Base-by-base conservation (phyloP, 768 basidiomycete genomes). In the Sporobolomyces pararoseus region DNA sequence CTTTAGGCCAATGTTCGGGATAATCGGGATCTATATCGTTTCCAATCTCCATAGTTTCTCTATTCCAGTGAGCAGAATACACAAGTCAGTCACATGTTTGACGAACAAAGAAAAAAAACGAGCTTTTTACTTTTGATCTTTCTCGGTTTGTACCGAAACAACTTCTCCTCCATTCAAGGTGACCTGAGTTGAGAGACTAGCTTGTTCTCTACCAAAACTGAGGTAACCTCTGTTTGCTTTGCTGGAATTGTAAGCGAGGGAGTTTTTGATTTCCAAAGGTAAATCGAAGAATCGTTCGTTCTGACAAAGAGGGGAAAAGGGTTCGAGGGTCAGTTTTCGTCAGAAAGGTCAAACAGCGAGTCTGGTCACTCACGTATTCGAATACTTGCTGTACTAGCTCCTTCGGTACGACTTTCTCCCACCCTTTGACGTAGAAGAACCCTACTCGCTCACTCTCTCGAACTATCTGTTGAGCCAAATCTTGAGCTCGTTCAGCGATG, bases 1-100 rank as follows among this genome's bases (percentile, higher is more conserved):
- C 85, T 0, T 84, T 83, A 16, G 84, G 81, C 85, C 86, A 86
- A 42, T 86, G 84, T 71, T 86, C 86, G 2, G 85, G 84, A 79
- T 83, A 75, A 0, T 75, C 69, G 5, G 74, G 76, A 52, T 83
- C 79, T n/a, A 81, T 79, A 53, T 85, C 85, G 32, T 82, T 79
- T 1, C 84, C 85, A n/a, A 81, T 80, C 66, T 86, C 85, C 63
- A 85, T 85, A 46, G 65, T 63, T 51, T 72, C 62, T 29, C 68
- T 70, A 12, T 23, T 4, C 12, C 14, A 9, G 53, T 34, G 19
- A 17, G 7, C n/a, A 12, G n/a, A n/a, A 12, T 17, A 7, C 7
- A 7, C 23, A 12, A 9, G 17, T 42, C 39, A 42, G 39, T 17
- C 17, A 42, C 39, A 42, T 17, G 39, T 9, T 9, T 9, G 17